Percentiles rank a stretch among this genome's conserved stretches.
These are phyloP conservation scores for Colletotrichum neosansevieriae DNA, from an alignment of 2,329 filamentous ascomycete species.

Conservation along the genomic window DNA sequence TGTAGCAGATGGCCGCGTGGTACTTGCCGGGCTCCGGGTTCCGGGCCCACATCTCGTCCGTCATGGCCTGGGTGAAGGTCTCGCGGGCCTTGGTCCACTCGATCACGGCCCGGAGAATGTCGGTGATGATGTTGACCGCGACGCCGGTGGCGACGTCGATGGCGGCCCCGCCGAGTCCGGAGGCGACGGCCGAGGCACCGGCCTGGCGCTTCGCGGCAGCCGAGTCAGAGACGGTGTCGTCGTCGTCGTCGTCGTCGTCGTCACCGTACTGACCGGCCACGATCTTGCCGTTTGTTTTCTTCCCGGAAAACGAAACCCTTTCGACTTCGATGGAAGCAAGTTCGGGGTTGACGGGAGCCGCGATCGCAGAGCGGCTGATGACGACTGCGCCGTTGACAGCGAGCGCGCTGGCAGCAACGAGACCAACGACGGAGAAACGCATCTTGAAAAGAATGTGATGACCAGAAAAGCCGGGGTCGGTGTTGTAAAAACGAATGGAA, in stretches of 20 bases:
- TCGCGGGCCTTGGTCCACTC: constrained; percentile 23
- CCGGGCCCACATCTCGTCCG: constrained; percentile 15
- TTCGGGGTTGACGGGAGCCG: constrained; percentile 15
- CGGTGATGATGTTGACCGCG: constrained; percentile 14
- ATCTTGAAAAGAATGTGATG: background rate
- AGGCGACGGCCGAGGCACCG: background rate
- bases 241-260: too few species aligned
- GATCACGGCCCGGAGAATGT: background rate
- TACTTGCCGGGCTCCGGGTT: constrained; percentile 20
- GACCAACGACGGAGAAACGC: constrained; percentile 18
- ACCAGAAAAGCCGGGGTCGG: background rate
- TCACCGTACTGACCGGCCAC: background rate
- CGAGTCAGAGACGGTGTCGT: background rate
- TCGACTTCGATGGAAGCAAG: constrained; percentile 3
- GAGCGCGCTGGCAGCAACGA: constrained; percentile 12
- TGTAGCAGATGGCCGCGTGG: constrained; percentile 28
- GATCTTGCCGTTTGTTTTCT: constrained; percentile 3
- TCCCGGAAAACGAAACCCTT: constrained; percentile 4
- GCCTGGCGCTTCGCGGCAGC: background rate
- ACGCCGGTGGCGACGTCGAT: constrained; percentile 14
- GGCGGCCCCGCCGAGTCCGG: background rate
- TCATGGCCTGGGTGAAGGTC: constrained; percentile 25
- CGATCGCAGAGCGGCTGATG: background rate
- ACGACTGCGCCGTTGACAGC: constrained; percentile 20
- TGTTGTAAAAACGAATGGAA: background rate